Base-by-base conservation (phyloP, 1,284 basidiomycete genomes). In the Heliocybe sulcata region DNA sequence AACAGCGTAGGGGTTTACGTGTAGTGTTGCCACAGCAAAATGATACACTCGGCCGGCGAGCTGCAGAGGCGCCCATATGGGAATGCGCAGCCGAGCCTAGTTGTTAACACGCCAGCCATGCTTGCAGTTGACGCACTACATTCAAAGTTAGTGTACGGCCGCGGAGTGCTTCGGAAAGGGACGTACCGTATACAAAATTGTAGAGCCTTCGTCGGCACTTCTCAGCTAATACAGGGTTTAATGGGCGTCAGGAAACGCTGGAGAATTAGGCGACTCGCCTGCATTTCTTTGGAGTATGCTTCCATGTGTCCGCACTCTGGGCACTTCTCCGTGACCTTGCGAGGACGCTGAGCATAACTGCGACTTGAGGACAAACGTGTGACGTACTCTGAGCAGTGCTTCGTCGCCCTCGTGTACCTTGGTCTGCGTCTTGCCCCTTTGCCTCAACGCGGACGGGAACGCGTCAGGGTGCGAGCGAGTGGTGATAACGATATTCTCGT, bases 401-500 rank as follows among this genome's bases (percentile, higher is more conserved):
- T 90, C 88, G 22, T 84, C 86, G 35, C 81, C 80, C 49, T 88
- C 87, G 60, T 92, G 87, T 29, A 81, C 73, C 64, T 91, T 89
- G 23, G 92, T 94, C 70, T 92, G 90, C 0, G 94, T 96, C 66
- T 94, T 95, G 52, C 94, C 80, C 67, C 94, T 94, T 62, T 94
- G 90, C 61, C 88, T 77, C 57, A 99, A 72, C 0, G 86, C 81
- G 23, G 92, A 95, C 0, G 96, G 96, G 70, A 99, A 98, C 8
- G 96, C 96, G 58, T 94, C 90, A 0, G 93, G 89, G 59, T 94
- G 90, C 1, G 94, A 97, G 38, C 83, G 85, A 0, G 96, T 99
- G 51, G 87, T 85, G 56, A 97, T 94, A 60, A 90, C 83, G 31
- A 90, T 87, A 67, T 94, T 90, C 66, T 98, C 94, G 68, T 97